phyloP scores from a whole-genome alignment of 371 early-diverging fungal genomes.

The Phascolomyces articulosus region DNA sequence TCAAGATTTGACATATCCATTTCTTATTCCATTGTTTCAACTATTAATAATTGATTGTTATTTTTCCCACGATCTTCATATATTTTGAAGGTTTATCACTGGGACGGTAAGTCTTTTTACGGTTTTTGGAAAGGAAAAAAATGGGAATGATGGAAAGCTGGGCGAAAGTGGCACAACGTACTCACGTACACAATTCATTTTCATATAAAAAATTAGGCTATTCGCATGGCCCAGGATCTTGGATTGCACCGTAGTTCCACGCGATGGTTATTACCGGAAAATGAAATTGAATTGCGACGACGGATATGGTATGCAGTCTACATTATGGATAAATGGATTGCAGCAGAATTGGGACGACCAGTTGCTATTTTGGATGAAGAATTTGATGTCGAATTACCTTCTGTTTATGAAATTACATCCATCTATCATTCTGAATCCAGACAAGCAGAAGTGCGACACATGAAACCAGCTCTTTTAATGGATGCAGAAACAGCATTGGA shows the following conservation, averaged over 20 bases:
- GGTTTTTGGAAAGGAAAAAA: neutral
- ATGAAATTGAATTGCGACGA: constrained; percentile 44
- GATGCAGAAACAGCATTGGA: constrained; percentile 24
- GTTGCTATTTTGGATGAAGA: constrained; percentile 38
- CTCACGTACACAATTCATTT: no score
- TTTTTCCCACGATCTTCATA: neutral
- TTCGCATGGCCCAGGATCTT: constrained; percentile 36
- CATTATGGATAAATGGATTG: constrained; percentile 43
- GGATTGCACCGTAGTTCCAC: constrained; percentile 36
- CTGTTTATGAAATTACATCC: constrained; percentile 31
- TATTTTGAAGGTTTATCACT: constrained; percentile 9
- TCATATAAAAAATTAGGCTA: constrained; percentile 12
- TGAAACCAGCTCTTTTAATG: constrained; percentile 20
- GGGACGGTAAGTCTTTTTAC: constrained; percentile 18
- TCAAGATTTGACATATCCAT: no score
- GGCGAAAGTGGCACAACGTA: no score
- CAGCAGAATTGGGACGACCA: constrained; percentile 37
- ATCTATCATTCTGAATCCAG: constrained; percentile 3
- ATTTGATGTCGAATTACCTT: constrained; percentile 43
- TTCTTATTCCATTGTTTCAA: no score
- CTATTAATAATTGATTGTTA: neutral
- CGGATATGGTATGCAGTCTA: constrained; percentile 45
- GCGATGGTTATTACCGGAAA: constrained; percentile 40
- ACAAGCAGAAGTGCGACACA: neutral
- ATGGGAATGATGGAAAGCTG: no score